Percentiles rank a stretch among this genome's conserved stretches.
Evolutionary conservation across 176 grass and related monocot genomes (phyloP).

Genomic region (Juncus inflexus): DNA sequence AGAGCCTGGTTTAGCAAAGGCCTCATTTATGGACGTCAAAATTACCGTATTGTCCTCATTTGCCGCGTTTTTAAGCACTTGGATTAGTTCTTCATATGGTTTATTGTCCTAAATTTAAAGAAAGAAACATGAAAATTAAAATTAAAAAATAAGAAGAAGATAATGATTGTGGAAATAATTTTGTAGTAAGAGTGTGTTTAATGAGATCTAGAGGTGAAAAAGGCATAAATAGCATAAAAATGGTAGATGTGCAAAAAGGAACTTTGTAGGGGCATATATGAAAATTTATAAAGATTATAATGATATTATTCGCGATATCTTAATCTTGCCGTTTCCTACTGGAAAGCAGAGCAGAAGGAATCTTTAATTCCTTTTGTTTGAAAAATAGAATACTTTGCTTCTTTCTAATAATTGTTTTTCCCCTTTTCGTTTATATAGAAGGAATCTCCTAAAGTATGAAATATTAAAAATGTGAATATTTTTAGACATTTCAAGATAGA

Average conservation of each 20-base stretch:
- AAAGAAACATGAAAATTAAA: neutral
- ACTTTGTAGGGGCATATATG: neutral
- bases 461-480: constrained; percentile 23
- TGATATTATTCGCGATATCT: neutral
- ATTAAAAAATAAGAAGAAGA: neutral
- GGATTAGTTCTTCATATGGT: constrained; percentile 50
- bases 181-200: neutral
- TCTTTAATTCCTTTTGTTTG: neutral
- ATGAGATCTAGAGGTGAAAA: neutral
- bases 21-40: constrained; percentile 83
- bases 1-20: constrained; percentile 65
- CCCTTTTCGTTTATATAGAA: constrained; percentile 12
- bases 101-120: constrained; percentile 26
- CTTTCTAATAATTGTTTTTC: neutral
- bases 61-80: constrained; percentile 57
- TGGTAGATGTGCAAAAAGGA: neutral
- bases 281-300: neutral
- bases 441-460: constrained; percentile 10
- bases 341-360: constrained; percentile 22
- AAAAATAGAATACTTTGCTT: neutral
- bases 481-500: constrained; percentile 10
- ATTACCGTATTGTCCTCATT: constrained; percentile 73
- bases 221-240: neutral
- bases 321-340: constrained; percentile 3
- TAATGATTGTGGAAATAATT: neutral